Evolutionary conservation across 352 stramenopile species (phyloP), one percentile per base, ranked within the genome.

Genomic region (Phytophthora uliginosa): DNA sequence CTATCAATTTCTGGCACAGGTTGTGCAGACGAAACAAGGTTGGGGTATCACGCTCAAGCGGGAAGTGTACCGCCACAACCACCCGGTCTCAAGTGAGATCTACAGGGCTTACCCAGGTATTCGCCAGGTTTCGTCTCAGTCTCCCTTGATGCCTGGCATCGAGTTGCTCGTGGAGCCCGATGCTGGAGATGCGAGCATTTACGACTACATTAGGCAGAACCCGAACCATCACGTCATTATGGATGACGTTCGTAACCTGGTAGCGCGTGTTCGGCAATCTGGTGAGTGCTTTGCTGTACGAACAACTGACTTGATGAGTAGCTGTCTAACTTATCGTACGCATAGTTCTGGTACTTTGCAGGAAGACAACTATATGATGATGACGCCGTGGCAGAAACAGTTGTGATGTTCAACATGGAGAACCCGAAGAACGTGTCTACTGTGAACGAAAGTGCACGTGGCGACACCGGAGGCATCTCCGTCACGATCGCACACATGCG

Each of bases 61-160:
- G 4, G 64, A 61, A 6, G 12, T 53, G 0, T 65, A 61, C 33
- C 1, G 3, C 0, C 64, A 71, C 56, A 71, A 70, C 18, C 63
- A 65, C 47, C 22, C 3, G 10, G 18, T 56, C 9, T 63, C 42
- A 2, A 2, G 38, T 7, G 63, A 53, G 3, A 64, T 63, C 13
- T 64, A 64, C 55, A 64, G 15, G 15, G 33, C 18, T 59, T 63
- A 70, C 12, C 45, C 63, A 70, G 45, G 54, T 64, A 70, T 70
- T 70, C 63, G 55, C 42, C 63, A 66, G 56, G 47, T 71, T 36
- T 34, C 55, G 15, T 3, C 13, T 6, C 3, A 51, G 20, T 56
- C 36, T 50, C 22, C 63, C 2, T 24, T 62, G 7, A 53, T 65
- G 17, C 36, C 48, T 22, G 64, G 64, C 3, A 50, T 71, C n/a